Evolutionary conservation across 768 basidiomycete genomes (phyloP).

Genomic region (Rossbeevera mucosa): DNA sequence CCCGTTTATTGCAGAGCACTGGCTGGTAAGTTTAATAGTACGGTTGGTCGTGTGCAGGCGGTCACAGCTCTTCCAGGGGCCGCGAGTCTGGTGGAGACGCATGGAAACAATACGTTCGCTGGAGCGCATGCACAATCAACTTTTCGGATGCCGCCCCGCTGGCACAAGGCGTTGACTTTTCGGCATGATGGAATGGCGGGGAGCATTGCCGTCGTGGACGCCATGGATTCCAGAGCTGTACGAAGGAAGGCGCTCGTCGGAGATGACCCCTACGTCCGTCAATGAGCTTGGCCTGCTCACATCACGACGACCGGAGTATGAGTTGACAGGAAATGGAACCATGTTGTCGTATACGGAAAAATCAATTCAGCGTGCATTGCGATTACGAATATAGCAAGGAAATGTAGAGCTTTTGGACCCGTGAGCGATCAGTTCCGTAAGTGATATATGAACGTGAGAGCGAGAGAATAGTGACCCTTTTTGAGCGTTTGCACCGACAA

Average conservation of each 20-base stretch:
- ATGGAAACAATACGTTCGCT: conserved; percentile 97
- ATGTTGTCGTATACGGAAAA: conserved; percentile 7
- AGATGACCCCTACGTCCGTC: conserved; percentile 12
- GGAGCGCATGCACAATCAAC: conserved; percentile 91
- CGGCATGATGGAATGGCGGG: conserved; percentile 33
- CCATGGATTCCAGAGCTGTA: conserved; percentile 3
- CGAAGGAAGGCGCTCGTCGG: conserved; percentile 6
- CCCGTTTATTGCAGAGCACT: conserved; percentile 53
- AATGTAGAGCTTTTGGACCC: conserved; percentile 11
- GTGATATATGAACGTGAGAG: conserved; percentile 36
- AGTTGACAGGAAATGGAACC: conserved; percentile 6
- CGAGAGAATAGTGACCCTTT: conserved; percentile 9
- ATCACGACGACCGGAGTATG: conserved; percentile 21
- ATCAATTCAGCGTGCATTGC: conserved; percentile 9
- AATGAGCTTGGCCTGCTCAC: conserved; percentile 21
- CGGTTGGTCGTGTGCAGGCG: conserved; percentile 12
- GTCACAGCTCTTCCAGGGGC: conserved; percentile 52
- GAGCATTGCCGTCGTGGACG: background rate
- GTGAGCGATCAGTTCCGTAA: conserved; percentile 31
- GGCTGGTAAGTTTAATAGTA: conserved; percentile 56
- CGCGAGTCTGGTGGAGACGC: conserved; percentile 96
- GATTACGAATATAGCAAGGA: conserved; percentile 24
- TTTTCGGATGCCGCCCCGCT: conserved; percentile 86
- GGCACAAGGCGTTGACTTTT: conserved; percentile 90
- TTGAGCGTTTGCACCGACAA: conserved; percentile 26